Evolutionary conservation across 2,329 filamentous ascomycete species (phyloP).

Genomic region (Metarhizium album): DNA sequence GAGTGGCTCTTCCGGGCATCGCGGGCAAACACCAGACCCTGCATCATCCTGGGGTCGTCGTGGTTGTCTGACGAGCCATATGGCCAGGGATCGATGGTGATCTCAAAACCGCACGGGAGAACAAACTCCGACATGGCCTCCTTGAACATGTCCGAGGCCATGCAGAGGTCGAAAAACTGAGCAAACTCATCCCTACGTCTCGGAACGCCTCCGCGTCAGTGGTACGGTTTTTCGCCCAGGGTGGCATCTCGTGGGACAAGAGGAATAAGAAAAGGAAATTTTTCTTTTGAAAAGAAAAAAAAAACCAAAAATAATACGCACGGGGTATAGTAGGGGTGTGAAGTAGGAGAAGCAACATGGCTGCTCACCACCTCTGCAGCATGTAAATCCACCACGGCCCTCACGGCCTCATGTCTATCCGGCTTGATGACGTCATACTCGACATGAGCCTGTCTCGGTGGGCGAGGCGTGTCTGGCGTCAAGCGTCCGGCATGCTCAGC

Average conservation of each 20-base stretch:
- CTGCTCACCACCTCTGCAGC: conserved; percentile 19
- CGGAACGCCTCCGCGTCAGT: not conserved
- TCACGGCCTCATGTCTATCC: conserved; percentile 22
- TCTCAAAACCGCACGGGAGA: conserved; percentile 31
- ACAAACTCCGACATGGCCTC: conserved; percentile 35
- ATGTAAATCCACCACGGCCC: conserved; percentile 28
- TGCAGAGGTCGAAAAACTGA: conserved; percentile 28
- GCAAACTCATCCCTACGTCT: conserved; percentile 26
- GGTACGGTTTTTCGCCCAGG: not conserved
- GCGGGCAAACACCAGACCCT: conserved; percentile 38
- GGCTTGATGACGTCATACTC: conserved; percentile 30
- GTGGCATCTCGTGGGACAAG: too few relatives aligned
- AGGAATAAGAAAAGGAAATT: too few relatives aligned
- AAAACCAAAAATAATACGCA: not conserved
- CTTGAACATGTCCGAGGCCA: conserved; percentile 33
- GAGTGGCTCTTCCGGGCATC: conserved; percentile 30
- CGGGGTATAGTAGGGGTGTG: conserved; percentile 24
- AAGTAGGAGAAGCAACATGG: conserved; percentile 14
- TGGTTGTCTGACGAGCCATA: conserved; percentile 40
- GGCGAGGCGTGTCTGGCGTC: conserved; percentile 29
- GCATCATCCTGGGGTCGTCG: conserved; percentile 34
- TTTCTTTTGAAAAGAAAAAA: too few relatives aligned
- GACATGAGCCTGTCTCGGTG: conserved; percentile 35
- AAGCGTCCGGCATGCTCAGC: conserved; percentile 46
- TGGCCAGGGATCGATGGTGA: conserved; percentile 52